A percentile compares a stretch with the other conserved stretches of the same genome.
Evolutionary conservation across 352 stramenopile genomes (phyloP).

Genomic region (Pythium pyrilobum): DNA sequence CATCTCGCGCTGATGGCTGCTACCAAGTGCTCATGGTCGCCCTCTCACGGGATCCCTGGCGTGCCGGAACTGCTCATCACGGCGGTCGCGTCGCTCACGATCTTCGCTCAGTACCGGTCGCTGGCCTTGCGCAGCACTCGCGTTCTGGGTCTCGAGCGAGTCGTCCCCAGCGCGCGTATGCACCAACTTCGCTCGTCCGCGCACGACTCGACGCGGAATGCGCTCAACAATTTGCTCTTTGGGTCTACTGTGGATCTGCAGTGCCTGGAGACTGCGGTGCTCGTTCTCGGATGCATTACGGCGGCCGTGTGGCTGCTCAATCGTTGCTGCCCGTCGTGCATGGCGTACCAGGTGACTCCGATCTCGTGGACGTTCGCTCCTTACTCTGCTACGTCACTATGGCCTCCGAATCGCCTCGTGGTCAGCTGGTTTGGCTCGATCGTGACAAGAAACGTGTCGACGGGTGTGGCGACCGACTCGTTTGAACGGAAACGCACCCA

Average conservation of each 20-base stretch:
- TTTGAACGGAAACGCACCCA: not conserved
- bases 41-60: constrained; percentile 23
- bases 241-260: constrained; percentile 10
- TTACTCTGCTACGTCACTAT: constrained; percentile 1
- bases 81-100: constrained; percentile 25
- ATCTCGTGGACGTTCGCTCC: constrained; percentile 3
- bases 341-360: not conserved
- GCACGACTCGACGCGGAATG: not conserved
- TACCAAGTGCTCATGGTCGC: not conserved
- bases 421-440: constrained; percentile 13
- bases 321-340: not conserved
- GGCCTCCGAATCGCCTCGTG: constrained; percentile 1
- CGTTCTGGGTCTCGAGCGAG: not conserved
- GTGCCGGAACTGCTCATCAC: constrained; percentile 33
- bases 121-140: not conserved
- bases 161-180: not conserved
- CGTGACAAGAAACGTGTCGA: not conserved
- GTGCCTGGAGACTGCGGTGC: constrained; percentile 2
- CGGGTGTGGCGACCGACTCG: no score
- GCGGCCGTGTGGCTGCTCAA: not conserved
- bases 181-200: not conserved
- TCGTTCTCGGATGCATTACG: not conserved
- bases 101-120: constrained; percentile 24
- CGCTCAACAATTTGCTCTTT: not conserved
- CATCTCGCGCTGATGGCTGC: constrained; percentile 5